Conservation (phyloP, 192 early-diverging fungal genomes). For the Thamnidium elegans region DNA sequence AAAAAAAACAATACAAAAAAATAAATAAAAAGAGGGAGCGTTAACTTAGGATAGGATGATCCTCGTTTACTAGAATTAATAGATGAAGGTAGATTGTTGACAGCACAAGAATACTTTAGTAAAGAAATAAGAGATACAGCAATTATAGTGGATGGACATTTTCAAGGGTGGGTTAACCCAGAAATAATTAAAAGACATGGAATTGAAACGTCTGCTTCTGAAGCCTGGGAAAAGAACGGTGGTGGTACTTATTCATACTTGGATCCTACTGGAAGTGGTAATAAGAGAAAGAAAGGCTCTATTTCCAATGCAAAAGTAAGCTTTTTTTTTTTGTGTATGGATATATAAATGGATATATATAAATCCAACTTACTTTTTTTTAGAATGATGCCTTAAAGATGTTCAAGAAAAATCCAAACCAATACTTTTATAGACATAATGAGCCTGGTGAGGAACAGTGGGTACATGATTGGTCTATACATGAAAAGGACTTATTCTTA, state of each 20-base stretch:
- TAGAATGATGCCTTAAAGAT: constrained; percentile 56
- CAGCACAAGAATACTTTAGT: constrained; percentile 58
- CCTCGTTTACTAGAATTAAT: constrained; percentile 22
- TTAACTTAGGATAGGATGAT: not conserved
- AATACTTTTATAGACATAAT: constrained; percentile 75
- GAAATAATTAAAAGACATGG: constrained; percentile 56
- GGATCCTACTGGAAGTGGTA: constrained; percentile 56
- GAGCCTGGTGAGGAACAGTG: constrained; percentile 75
- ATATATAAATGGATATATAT: not conserved
- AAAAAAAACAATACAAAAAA: too few species aligned
- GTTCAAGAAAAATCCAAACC: constrained; percentile 74
- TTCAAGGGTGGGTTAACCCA: constrained; percentile 58
- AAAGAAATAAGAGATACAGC: constrained; percentile 43
- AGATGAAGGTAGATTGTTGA: constrained; percentile 42
- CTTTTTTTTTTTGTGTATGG: not conserved
- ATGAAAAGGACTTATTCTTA: constrained; percentile 59
- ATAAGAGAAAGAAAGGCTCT: constrained; percentile 12
- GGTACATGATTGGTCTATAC: constrained; percentile 71
- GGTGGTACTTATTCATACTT: constrained; percentile 71
- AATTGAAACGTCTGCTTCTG: constrained; percentile 54
- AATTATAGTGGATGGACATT: constrained; percentile 61
- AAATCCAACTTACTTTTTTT: not conserved
- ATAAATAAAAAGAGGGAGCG: too few species aligned
- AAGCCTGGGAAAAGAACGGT: constrained; percentile 74
- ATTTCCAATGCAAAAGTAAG: constrained; percentile 31